phyloP scores from a whole-genome alignment of 1,284 basidiomycete species.

The Heterobasidion annosum region DNA sequence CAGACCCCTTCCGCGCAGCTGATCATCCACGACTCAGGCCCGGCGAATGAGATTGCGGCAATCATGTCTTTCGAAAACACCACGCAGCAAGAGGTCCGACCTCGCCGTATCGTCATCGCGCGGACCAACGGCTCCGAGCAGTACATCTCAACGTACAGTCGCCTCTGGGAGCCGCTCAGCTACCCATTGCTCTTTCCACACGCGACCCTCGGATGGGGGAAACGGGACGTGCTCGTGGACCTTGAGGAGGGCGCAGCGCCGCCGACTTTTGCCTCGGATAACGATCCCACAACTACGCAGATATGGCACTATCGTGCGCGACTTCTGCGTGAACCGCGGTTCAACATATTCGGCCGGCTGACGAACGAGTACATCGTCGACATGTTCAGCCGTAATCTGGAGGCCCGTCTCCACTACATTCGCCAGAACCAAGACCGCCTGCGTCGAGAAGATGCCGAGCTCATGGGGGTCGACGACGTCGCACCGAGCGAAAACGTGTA shows the following conservation, averaged over 20 bases:
- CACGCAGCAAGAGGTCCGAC: conserved; percentile 8
- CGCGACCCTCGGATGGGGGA: conserved; percentile 24
- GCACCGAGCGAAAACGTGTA: conserved; percentile 17
- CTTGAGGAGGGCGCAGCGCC: background rate
- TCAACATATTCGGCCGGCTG: conserved; percentile 23
- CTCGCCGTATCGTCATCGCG: conserved; percentile 12
- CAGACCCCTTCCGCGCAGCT: conserved; percentile 7
- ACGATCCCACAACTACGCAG: conserved; percentile 14
- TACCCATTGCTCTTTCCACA: conserved; percentile 27
- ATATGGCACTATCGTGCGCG: conserved; percentile 18
- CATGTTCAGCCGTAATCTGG: conserved; percentile 24
- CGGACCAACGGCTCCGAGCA: conserved; percentile 5
- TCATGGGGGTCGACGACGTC: conserved; percentile 12
- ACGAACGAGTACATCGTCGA: conserved; percentile 26
- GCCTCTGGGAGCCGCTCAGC: conserved; percentile 23
- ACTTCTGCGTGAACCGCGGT: conserved; percentile 17
- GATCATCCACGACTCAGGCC: conserved; percentile 14
- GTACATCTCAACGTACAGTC: conserved; percentile 18
- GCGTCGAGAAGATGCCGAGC: conserved; percentile 14
- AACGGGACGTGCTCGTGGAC: background rate
- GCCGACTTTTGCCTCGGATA: background rate
- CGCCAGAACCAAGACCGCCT: conserved; percentile 17
- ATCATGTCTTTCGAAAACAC: conserved; percentile 20
- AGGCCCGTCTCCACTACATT: conserved; percentile 22
- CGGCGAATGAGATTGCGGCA: conserved; percentile 18